phyloP scores from a whole-genome alignment of 768 basidiomycete species.

The Daedalea quercina region DNA sequence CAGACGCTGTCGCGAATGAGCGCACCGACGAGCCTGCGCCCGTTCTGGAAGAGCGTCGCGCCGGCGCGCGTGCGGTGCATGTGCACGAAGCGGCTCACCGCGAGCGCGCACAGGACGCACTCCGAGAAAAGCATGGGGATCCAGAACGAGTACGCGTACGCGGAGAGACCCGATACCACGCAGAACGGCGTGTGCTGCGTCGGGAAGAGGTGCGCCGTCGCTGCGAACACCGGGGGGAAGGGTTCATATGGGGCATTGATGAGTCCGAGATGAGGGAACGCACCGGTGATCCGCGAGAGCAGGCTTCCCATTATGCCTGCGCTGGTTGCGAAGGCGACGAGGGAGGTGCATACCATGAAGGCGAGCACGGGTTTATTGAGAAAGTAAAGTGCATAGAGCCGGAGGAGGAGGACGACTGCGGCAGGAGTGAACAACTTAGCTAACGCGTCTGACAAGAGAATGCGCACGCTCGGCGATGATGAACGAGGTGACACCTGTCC shows the following conservation, averaged over 20 bases:
- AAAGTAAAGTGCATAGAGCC: conserved; percentile 56
- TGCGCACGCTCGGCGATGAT: conserved; percentile 48
- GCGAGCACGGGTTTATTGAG: conserved; percentile 43
- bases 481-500: conserved; percentile 47
- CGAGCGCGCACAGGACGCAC: conserved; percentile 42
- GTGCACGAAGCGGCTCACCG: conserved; percentile 44
- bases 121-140: conserved; percentile 53
- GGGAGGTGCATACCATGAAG: conserved; percentile 37
- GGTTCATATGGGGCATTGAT: neutral
- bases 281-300: conserved; percentile 36
- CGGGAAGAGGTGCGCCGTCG: conserved; percentile 3
- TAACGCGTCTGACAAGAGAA: neutral
- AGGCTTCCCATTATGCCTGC: conserved; percentile 43
- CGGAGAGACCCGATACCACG: conserved; percentile 30
- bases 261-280: conserved; percentile 4
- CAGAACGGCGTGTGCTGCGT: conserved; percentile 32
- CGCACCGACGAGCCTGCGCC: conserved; percentile 38
- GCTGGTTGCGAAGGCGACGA: conserved; percentile 32
- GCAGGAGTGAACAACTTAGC: neutral
- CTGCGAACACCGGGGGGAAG: conserved; percentile 4
- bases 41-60: conserved; percentile 33
- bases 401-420: conserved; percentile 52
- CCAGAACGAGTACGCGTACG: conserved; percentile 51
- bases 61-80: conserved; percentile 34
- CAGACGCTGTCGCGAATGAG: conserved; percentile 50